Percentiles rank a stretch among this genome's conserved stretches.
Conservation (phyloP, 306 rosid genomes). For the Mimosa bimucronata region DNA sequence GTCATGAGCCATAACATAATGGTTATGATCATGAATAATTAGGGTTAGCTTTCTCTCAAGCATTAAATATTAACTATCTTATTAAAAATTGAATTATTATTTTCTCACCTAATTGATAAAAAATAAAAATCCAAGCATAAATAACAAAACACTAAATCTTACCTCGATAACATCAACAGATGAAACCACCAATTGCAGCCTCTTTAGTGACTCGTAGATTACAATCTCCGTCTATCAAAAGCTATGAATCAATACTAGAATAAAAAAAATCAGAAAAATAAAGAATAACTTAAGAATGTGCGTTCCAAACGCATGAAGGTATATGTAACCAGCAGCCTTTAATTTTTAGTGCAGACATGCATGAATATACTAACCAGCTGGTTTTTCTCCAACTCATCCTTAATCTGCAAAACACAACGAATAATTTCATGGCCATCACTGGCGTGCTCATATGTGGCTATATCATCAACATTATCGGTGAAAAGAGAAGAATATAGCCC, state of each 20-base stretch:
- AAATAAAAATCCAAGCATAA: not conserved
- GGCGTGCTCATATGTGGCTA: not conserved
- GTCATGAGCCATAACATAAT: too few species aligned
- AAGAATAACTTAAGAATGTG: not conserved
- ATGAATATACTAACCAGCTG: conserved; percentile 25
- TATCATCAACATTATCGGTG: not conserved
- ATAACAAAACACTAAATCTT: not conserved
- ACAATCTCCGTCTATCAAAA: conserved; percentile 34
- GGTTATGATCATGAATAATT: too few species aligned
- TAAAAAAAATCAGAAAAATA: not conserved
- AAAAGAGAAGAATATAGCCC: conserved; percentile 3
- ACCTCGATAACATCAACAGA: conserved; percentile 39
- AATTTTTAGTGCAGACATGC: not conserved
- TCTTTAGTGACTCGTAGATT: conserved; percentile 16
- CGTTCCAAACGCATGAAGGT: not conserved
- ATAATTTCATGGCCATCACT: not conserved
- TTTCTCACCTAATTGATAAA: not conserved
- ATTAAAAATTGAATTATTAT: not conserved
- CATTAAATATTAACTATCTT: too few species aligned
- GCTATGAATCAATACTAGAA: not conserved
- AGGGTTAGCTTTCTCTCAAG: too few species aligned
- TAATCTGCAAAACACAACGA: conserved; percentile 34
- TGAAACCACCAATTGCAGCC: conserved; percentile 33
- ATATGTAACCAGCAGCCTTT: not conserved
- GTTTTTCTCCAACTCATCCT: conserved; percentile 19